Evolutionary conservation across 2,329 filamentous ascomycete species (phyloP), one percentile per base, ranked within the genome.

Genomic region (Ophiognomonia clavigignenti-juglandacearum): DNA sequence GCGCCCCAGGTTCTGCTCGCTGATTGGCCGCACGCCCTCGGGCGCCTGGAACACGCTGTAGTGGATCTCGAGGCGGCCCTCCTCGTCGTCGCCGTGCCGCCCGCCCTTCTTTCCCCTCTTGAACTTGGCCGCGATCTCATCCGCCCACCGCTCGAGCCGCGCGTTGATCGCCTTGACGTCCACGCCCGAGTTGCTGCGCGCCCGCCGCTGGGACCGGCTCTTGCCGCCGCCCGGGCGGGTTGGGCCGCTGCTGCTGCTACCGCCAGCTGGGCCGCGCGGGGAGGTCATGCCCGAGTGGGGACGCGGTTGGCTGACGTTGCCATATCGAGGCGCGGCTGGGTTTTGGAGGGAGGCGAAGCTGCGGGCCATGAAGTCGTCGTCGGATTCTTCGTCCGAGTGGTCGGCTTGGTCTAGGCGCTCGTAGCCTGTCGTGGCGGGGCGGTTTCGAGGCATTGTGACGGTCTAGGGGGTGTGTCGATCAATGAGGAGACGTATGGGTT

Each of bases 81-180:
- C 88, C 56, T 95, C 88, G 37, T 83, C 73, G 7, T 78, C 80
- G 39, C 43, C 50, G 22, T 52, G 46, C 8, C 38, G 48, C 59
- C 82, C 85, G 59, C 82, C 85, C 41, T 85, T 86, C 63, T 83
- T 88, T 45, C 85, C 82, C 59, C 83, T 84, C 72, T 96, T 97
- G 77, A 98, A 97, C 59, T 95, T 93, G 57, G 89, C 87, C 24
- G 93, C 91, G 60, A 98, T 97, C 69, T 98, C 93, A 58, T 97
- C 93, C 14, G 93, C 93, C 93, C 93, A 98, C 63, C 88, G 79
- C 69, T 98, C 93, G 22, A 98, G 73, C 20, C 93, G 80, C 50
- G 92, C 91, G 66, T 98, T 98, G 68, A 98, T 97, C 51, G 93
- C 93, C 65, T 97, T 97, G 62, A 98, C 87, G 61, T 98, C 93